Conservation (phyloP, 2,329 filamentous ascomycete genomes). For the Sporothrix dimorphospora region DNA sequence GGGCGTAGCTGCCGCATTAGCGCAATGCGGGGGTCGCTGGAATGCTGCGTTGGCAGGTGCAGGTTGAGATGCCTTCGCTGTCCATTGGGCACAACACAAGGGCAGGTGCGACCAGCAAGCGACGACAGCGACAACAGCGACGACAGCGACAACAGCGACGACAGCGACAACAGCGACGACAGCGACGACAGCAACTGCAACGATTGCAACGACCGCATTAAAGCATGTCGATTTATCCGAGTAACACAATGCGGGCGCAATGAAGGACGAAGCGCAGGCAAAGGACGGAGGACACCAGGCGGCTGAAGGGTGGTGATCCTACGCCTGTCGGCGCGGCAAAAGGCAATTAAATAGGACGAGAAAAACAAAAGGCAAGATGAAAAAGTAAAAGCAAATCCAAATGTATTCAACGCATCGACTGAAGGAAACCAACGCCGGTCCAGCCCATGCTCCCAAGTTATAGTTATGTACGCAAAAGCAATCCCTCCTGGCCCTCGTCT, state of each 20-base stretch:
- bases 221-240: neutral
- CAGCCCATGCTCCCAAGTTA: slow-evolving; percentile 28
- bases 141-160: too few species aligned
- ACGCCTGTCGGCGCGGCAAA: neutral
- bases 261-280: too few species aligned
- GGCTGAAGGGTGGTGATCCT: neutral
- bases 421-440: slow-evolving; percentile 32
- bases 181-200: too few species aligned
- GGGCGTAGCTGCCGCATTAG: slow-evolving; percentile 26
- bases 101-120: slow-evolving; percentile 3
- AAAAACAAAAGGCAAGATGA: neutral
- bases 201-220: neutral
- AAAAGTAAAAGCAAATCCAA: slow-evolving; percentile 6
- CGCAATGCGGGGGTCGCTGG: slow-evolving; percentile 26
- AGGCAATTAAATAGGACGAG: neutral
- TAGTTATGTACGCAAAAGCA: slow-evolving; percentile 25
- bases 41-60: slow-evolving; percentile 11
- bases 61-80: neutral
- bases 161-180: too few species aligned
- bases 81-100: neutral
- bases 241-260: neutral
- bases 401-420: slow-evolving; percentile 30
- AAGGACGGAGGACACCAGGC: neutral
- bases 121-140: too few species aligned
- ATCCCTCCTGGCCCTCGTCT: neutral